Base-by-base conservation (phyloP, 129 eudicot genomes). In the Lactuca sativa region DNA sequence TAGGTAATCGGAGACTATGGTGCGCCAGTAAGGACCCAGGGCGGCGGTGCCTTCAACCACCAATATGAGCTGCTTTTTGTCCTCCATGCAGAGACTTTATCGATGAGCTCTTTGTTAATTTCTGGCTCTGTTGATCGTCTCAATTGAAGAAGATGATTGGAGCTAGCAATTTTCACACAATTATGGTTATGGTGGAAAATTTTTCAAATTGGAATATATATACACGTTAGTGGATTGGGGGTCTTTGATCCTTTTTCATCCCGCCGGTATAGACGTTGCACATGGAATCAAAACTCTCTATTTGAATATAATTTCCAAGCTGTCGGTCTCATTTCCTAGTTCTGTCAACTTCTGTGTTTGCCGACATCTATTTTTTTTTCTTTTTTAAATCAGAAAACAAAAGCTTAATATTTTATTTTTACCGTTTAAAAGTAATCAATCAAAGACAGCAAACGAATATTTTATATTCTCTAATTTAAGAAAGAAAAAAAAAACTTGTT, bases 11-110 rank as follows among this genome's bases (percentile, higher is more conserved):
- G 86, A 67, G 36, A 92, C 64, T 69, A 92, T 81, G 60, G 92
- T 84, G 7, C 72, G 72, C 98, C 98, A 92, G 80, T 68, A 81
- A 16, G 95, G 95, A 1, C 98, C 98, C 71, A 86, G 47, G 64
- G 98, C 92, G 63, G 96, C 98, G 18, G 96, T 89, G 74, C 92
- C 96, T 84, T 92, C 98, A 33, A 92, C 95, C 14, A 78, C 95
- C n/a, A 92, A 73, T 73, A 92, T 85, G 71, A 92, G 84, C 82
- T 86, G 91, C 70, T 89, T 86, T 34, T 85, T 84, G 62, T 85
- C 88, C 60, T 84, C 82, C 88, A 78, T 81, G 56, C 43, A 49
- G 7, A 21, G 40, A 47, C 21, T 32, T 31, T 54, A 56, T 57
- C 74, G 62, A 56, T 49, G 43, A 48, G 55, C 4, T 53, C 15